Evolutionary conservation across 2,329 filamentous ascomycete species (phyloP), one percentile per base, ranked within the genome.

Genomic region (Colletotrichum sojae): DNA sequence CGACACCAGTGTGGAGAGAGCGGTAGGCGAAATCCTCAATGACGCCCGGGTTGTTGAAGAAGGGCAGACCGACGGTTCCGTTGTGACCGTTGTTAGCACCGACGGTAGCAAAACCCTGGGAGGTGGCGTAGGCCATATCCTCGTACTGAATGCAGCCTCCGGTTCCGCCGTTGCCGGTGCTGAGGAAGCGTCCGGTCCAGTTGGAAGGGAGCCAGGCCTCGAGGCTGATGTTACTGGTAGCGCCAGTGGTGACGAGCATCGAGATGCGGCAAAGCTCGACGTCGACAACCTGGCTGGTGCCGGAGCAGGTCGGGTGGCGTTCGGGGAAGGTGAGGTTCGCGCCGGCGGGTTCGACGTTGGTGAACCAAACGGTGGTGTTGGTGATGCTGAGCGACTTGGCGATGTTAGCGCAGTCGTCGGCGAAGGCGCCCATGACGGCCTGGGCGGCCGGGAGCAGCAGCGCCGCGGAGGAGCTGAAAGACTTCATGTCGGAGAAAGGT

Each of bases 31-130:
- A 83, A 57, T 84, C 81, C 31, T 76, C 71, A 3, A 82, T 57
- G 2, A 78, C 72, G 16, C 82, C 81, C 0, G 78, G 75, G 20
- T 82, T 80, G 39, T 80, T 67, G 61, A 81, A 75, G 53, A 80
- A 79, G 0, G 76, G 68, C 52, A 71, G 59, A 6, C 77, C 77
- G 15, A 65, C 31, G 4, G 80, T 78, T 36, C 83, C 84, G 69
- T 85, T 84, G 54, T 86, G 84, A 3, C 84, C 84, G 22, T 84
- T 85, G 65, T 86, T 86, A 2, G 84, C 81, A 2, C 83, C 84
- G 31, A 86, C 80, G 0, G 79, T 77, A 1, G 83, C 79, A 61
- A 86, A 86, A 0, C 83, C 83, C 16, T 81, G 75, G 0, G 76
- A 71, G 6, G 79, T 75, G 1, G 81, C 79, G 52, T 86, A 86